Percentiles rank a stretch among this genome's conserved stretches.
phyloP scores from a whole-genome alignment of 2,329 filamentous ascomycete genomes.

The Ascochyta lentis region DNA sequence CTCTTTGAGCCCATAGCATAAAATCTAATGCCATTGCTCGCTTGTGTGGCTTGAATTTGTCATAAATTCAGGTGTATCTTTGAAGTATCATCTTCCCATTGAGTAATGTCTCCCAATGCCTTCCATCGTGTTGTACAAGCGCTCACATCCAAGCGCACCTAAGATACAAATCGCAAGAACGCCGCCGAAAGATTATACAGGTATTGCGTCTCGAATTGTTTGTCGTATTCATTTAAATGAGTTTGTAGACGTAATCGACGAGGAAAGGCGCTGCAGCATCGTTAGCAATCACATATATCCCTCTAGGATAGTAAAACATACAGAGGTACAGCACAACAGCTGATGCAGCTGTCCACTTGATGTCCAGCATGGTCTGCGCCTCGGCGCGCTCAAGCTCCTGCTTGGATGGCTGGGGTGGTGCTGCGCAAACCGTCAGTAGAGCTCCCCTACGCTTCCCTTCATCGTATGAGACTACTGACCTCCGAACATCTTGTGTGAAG shows the following conservation, averaged over 20 bases:
- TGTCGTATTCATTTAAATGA: conserved; percentile 48
- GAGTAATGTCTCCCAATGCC: neutral
- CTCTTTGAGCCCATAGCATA: conserved; percentile 4
- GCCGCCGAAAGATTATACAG: conserved; percentile 7
- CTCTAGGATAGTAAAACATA: conserved; percentile 55
- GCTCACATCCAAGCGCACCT: conserved; percentile 6
- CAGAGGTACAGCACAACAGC: conserved; percentile 77
- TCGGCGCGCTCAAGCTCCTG: conserved; percentile 72
- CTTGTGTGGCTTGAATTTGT: neutral
- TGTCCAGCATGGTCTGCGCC: conserved; percentile 68
- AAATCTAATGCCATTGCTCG: conserved; percentile 9
- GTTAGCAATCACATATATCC: neutral
- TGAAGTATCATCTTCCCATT: neutral
- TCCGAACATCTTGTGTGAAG: conserved; percentile 62
- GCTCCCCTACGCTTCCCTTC: neutral
- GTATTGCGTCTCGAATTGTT: neutral
- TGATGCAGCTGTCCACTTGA: conserved; percentile 71
- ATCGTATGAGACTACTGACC: conserved; percentile 39
- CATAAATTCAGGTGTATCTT: neutral
- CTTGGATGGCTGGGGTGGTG: conserved; percentile 72
- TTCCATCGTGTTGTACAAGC: conserved; percentile 15
- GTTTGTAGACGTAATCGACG: conserved; percentile 61
- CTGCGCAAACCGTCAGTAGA: conserved; percentile 48
- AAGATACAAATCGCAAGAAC: conserved; percentile 11
- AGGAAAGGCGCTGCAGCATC: conserved; percentile 59